A percentile compares a stretch with the other conserved stretches of the same genome.
These are phyloP conservation scores for Aegilops speltoides DNA, from an alignment of 176 grass and related monocot species.

Conservation along the genomic window DNA sequence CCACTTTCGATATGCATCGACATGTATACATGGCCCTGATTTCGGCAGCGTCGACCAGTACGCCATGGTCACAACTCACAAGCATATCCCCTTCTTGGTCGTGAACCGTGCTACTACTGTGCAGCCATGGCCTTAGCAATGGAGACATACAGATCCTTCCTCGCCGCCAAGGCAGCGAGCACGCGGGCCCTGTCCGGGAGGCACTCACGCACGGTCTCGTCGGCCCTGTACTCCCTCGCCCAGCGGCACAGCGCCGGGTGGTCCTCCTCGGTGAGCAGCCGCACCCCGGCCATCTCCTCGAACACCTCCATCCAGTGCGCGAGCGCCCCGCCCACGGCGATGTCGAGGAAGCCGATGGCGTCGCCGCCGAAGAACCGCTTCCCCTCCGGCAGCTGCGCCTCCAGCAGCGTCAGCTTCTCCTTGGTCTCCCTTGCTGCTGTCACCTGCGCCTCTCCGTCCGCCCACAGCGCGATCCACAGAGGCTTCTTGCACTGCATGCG, in stretches of 20 bases:
- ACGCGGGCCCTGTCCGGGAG: background rate
- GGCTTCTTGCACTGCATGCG: background rate
- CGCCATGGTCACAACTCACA: no score
- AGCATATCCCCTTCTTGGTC: no score
- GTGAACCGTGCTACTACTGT: background rate
- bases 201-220: background rate
- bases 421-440: background rate
- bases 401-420: background rate
- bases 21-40: no score
- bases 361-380: conserved; percentile 1
- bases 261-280: background rate
- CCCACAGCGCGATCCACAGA: background rate
- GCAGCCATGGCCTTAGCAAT: background rate
- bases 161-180: background rate
- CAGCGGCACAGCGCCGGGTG: background rate
- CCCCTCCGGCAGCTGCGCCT: background rate
- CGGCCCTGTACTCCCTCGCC: background rate
- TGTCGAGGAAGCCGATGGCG: background rate
- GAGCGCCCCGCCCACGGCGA: background rate
- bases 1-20: no score
- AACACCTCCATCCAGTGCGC: background rate
- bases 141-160: background rate
- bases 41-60: no score
- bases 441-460: background rate
- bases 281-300: conserved; percentile 1